Conservation (phyloP, 164 flowering plant genomes). For the Magnolia kwangsiensis region DNA sequence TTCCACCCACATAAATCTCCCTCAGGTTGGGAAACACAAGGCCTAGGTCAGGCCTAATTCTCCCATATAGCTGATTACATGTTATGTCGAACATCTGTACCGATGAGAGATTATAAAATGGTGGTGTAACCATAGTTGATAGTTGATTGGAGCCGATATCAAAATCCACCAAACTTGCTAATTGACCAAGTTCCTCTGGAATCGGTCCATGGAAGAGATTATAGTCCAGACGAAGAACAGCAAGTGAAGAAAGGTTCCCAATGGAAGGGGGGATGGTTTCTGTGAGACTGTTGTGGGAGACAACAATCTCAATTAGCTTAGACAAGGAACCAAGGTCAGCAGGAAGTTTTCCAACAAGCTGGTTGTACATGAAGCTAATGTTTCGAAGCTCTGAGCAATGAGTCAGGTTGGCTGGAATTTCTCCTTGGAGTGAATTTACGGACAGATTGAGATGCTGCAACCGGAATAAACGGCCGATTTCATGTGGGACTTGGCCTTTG, state of each 20-base stretch:
- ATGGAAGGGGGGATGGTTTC: not conserved
- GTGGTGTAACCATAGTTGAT: conserved; percentile 24
- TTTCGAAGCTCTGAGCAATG: too few species aligned
- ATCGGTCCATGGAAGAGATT: conserved; percentile 12
- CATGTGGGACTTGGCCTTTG: conserved; percentile 26
- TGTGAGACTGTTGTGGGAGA: not conserved
- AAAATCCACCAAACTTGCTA: conserved; percentile 6
- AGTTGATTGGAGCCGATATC: conserved; percentile 6
- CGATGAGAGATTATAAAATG: conserved; percentile 24
- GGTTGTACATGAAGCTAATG: too few species aligned
- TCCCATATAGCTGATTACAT: conserved; percentile 18
- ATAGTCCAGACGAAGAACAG: not conserved
- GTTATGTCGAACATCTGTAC: not conserved
- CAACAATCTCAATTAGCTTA: conserved; percentile 5
- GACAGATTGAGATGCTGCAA: conserved; percentile 30
- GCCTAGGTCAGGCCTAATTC: conserved; percentile 22
- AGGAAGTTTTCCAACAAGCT: too few species aligned
- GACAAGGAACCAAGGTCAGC: too few species aligned
- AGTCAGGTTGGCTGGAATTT: conserved; percentile 22
- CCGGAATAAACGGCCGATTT: conserved; percentile 27
- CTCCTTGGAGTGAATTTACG: conserved; percentile 29
- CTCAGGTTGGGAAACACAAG: conserved; percentile 22
- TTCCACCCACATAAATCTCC: not conserved
- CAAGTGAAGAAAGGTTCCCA: too few species aligned
- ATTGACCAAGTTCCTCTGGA: conserved; percentile 13